phyloP scores from a whole-genome alignment of 1,284 basidiomycete genomes.

The Sanguinoderma infundibulare region DNA sequence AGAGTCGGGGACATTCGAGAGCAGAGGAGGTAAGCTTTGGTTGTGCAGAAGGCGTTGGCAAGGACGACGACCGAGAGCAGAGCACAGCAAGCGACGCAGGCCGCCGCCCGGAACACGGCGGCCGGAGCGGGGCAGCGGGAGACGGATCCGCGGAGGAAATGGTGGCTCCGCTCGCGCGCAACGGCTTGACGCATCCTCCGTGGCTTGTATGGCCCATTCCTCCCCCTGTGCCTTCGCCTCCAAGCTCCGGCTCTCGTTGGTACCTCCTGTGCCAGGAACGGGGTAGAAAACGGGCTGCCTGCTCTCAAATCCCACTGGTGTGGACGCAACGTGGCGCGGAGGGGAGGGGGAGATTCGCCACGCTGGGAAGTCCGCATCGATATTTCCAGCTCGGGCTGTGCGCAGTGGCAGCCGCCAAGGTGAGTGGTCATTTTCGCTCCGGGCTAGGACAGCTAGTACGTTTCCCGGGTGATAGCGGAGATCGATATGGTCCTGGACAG shows the following conservation, averaged over 20 bases:
- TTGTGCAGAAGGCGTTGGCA: neutral
- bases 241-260: slow-evolving; percentile 17
- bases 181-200: neutral
- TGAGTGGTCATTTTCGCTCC: slow-evolving; percentile 21
- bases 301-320: slow-evolving; percentile 7
- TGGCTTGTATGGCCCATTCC: neutral
- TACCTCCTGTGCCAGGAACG: slow-evolving; percentile 1
- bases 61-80: neutral
- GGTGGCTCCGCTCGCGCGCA: slow-evolving; percentile 14
- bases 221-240: slow-evolving; percentile 12
- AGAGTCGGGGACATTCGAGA: neutral
- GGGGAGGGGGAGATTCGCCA: slow-evolving; percentile 8
- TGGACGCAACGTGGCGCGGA: slow-evolving; percentile 3
- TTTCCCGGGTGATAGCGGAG: slow-evolving; percentile 19
- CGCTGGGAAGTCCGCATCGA: slow-evolving; percentile 20
- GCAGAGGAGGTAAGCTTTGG: neutral
- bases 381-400: slow-evolving; percentile 22
- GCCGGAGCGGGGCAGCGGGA: neutral
- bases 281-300: slow-evolving; percentile 5
- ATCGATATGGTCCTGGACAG: slow-evolving; percentile 9
- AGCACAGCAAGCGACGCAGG: neutral
- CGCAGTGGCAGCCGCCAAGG: slow-evolving; percentile 16
- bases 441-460: too few species aligned
- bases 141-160: neutral
- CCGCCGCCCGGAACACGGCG: neutral